These are phyloP conservation scores for Candida tetrigidarum DNA, from an alignment of 1,139 yeast species.

Conservation along the genomic window DNA sequence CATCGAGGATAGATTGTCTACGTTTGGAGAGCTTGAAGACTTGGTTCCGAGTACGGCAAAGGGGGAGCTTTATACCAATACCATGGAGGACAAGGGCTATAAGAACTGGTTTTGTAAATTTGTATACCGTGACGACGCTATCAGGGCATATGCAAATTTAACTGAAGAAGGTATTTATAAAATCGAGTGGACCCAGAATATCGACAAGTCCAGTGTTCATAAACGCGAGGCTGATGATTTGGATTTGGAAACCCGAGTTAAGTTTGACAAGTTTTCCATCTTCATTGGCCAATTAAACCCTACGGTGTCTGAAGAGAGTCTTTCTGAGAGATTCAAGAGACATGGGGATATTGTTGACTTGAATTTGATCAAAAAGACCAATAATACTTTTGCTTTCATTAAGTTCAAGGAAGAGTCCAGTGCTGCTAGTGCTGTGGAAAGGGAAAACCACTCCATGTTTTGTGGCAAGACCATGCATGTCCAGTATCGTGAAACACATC, in stretches of 20 bases:
- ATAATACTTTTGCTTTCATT: slow-evolving; percentile 73
- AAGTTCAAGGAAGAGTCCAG: slow-evolving; percentile 66
- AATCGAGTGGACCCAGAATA: slow-evolving; percentile 87
- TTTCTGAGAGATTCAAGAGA: slow-evolving; percentile 59
- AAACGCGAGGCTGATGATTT: slow-evolving; percentile 7
- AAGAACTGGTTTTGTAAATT: slow-evolving; percentile 80
- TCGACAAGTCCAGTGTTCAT: slow-evolving; percentile 36
- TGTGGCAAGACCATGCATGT: slow-evolving; percentile 79
- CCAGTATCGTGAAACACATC: slow-evolving; percentile 70
- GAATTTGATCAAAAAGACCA: slow-evolving; percentile 52
- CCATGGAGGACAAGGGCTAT: slow-evolving; percentile 18
- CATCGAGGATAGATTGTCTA: slow-evolving; percentile 42
- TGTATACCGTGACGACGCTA: slow-evolving; percentile 89
- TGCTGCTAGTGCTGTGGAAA: slow-evolving; percentile 82
- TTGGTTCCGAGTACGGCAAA: slow-evolving; percentile 53
- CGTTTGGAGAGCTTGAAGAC: slow-evolving; percentile 78
- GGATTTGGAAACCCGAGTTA: slow-evolving; percentile 16
- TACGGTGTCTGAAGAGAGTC: slow-evolving; percentile 53
- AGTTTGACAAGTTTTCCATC: slow-evolving; percentile 70
- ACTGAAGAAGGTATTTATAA: slow-evolving; percentile 55
- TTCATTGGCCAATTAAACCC: slow-evolving; percentile 76
- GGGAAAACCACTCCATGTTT: slow-evolving; percentile 79
- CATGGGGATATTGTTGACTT: slow-evolving; percentile 69
- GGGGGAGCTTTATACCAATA: slow-evolving; percentile 29
- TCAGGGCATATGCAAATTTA: slow-evolving; percentile 77